A percentile compares a stretch with the other conserved stretches of the same genome.
These are phyloP conservation scores for Ajuga chamaepitys DNA, from an alignment of 257 asterid species.

Conservation along the genomic window DNA sequence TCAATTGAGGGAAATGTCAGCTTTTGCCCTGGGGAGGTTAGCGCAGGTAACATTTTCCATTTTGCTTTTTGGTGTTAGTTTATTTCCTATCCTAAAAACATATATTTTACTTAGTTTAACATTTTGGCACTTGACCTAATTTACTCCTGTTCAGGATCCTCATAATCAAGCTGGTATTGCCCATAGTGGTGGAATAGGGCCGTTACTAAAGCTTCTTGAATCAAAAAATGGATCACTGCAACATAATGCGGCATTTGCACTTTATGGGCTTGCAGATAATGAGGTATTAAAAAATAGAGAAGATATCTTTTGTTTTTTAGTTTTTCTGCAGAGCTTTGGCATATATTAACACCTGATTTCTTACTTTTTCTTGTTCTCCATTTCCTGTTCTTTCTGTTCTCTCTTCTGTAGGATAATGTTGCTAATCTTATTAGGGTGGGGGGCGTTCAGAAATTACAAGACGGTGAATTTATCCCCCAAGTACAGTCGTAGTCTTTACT, in stretches of 20 bases:
- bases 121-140: not conserved
- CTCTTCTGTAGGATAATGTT: slow-evolving; percentile 71
- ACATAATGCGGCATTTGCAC: slow-evolving; percentile 99
- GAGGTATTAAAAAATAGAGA: slow-evolving; percentile 44
- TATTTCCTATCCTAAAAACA: not conserved
- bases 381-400: slow-evolving; percentile 3
- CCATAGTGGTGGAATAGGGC: slow-evolving; percentile 81
- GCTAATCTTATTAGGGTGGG: slow-evolving; percentile 87
- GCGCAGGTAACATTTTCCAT: slow-evolving; percentile 65
- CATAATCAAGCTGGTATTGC: slow-evolving; percentile 99
- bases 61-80: not conserved
- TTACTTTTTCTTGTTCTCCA: not conserved
- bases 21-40: slow-evolving; percentile 96
- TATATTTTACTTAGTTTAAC: not conserved
- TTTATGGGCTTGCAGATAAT: slow-evolving; percentile 97
- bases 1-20: slow-evolving; percentile 96
- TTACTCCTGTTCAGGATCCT: slow-evolving; percentile 47
- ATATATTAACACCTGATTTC: not conserved
- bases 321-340: not conserved
- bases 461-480: slow-evolving; percentile 94
- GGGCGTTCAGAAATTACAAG: slow-evolving; percentile 95
- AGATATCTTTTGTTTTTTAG: not conserved
- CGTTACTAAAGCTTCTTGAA: slow-evolving; percentile 82
- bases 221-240: slow-evolving; percentile 95
- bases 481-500: slow-evolving; percentile 28